Percentiles rank a stretch among this genome's conserved stretches.
Evolutionary conservation across 257 asterid species (phyloP).

Genomic region (Schizonepeta tenuifolia): DNA sequence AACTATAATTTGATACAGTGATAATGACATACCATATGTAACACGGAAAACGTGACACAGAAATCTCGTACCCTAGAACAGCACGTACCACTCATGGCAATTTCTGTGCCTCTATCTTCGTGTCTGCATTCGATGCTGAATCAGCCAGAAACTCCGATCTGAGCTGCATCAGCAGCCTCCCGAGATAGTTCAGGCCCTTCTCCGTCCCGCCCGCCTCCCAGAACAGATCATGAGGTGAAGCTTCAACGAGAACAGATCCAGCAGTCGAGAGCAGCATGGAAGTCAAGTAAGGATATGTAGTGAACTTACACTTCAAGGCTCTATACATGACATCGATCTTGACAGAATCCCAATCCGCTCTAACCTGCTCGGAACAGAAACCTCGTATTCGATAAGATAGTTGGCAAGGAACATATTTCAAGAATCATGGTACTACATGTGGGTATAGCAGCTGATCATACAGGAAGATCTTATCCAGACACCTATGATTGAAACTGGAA

Average conservation of each 20-base stretch:
- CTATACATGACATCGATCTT: slow-evolving; percentile 74
- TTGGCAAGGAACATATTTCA: background rate
- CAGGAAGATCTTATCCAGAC: background rate
- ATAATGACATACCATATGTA: background rate
- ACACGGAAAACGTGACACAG: background rate
- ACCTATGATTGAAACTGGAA: background rate
- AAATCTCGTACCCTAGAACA: background rate
- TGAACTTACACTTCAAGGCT: slow-evolving; percentile 82
- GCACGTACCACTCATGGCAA: background rate
- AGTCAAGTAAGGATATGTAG: slow-evolving; percentile 57
- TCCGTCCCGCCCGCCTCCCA: slow-evolving; percentile 99
- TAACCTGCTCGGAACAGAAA: slow-evolving; percentile 54
- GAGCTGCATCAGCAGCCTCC: slow-evolving; percentile 86
- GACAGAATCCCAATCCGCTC: slow-evolving; percentile 79
- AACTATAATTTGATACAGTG: background rate
- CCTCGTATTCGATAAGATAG: background rate
- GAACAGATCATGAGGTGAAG: slow-evolving; percentile 92
- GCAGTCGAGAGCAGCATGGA: slow-evolving; percentile 78
- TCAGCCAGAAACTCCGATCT: slow-evolving; percentile 75
- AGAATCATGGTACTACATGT: background rate
- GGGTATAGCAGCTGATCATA: background rate
- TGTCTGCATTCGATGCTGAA: slow-evolving; percentile 31
- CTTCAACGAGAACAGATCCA: slow-evolving; percentile 93
- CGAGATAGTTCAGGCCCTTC: slow-evolving; percentile 98
- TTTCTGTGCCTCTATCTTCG: slow-evolving; percentile 30